Evolutionary conservation across 2,329 filamentous ascomycete species (phyloP).

Genomic region (Colletotrichum karsti): DNA sequence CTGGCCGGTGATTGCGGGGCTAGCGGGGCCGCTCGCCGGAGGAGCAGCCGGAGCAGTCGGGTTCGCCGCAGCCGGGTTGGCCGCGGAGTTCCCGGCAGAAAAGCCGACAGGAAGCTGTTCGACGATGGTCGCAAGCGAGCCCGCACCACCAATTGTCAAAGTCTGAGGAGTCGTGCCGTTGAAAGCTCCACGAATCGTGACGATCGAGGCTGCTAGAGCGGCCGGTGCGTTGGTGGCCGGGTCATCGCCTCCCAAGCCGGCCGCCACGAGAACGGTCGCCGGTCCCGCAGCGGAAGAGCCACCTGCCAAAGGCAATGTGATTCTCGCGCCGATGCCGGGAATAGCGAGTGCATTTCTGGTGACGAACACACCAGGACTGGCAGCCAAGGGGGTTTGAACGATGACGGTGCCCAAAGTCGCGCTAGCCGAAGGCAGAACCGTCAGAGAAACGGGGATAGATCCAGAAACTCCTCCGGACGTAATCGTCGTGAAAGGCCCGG

Average conservation of each 20-base stretch:
- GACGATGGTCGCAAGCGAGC: constrained; percentile 1
- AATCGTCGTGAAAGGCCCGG: constrained; percentile 20
- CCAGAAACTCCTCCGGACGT: constrained; percentile 12
- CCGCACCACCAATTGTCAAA: background rate
- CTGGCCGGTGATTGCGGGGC: no score
- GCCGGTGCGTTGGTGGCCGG: background rate
- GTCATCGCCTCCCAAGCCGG: constrained; percentile 15
- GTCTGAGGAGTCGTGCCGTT: constrained; percentile 5
- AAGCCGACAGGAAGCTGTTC: constrained; percentile 16
- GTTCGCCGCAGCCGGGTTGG: background rate
- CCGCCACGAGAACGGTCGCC: constrained; percentile 5
- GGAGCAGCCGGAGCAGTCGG: background rate
- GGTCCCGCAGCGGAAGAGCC: background rate
- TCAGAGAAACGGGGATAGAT: constrained; percentile 10
- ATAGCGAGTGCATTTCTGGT: constrained; percentile 8
- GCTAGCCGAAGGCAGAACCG: background rate
- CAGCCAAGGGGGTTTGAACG: constrained; percentile 6
- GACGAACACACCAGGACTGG: background rate
- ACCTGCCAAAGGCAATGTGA: background rate
- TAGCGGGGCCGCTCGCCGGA: background rate
- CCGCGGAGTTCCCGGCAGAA: background rate
- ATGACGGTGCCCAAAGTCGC: constrained; percentile 18
- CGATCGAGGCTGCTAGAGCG: background rate
- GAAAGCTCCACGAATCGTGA: constrained; percentile 11
- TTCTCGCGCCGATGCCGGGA: background rate